Evolutionary conservation across 768 basidiomycete genomes (phyloP).

Genomic region (Roridomyces roridus): DNA sequence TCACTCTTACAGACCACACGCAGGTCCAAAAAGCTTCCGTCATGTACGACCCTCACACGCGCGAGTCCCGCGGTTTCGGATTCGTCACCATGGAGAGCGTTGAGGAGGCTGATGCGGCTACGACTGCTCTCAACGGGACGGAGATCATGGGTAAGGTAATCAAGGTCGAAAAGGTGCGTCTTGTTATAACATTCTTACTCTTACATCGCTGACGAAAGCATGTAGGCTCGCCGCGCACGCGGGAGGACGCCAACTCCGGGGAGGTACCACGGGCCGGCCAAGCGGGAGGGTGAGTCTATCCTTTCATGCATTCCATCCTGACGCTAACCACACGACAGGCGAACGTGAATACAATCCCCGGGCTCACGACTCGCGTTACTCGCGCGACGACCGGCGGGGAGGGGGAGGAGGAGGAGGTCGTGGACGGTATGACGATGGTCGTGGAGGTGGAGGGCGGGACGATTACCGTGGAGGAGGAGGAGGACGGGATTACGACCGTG

Average conservation of each 20-base stretch:
- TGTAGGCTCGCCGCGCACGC: background rate
- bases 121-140: slow-evolving; percentile 64
- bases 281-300: background rate
- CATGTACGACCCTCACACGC: slow-evolving; percentile 73
- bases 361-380: slow-evolving; percentile 14
- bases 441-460: background rate
- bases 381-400: background rate
- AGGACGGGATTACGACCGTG: background rate
- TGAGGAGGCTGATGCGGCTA: slow-evolving; percentile 74
- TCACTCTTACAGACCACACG: background rate
- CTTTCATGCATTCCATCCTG: background rate
- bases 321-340: no score
- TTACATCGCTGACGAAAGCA: background rate
- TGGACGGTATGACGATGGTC: background rate
- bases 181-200: background rate
- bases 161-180: slow-evolving; percentile 65
- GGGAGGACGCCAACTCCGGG: background rate
- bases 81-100: slow-evolving; percentile 71
- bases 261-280: background rate
- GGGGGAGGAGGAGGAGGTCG: no score
- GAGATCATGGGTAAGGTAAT: slow-evolving; percentile 70
- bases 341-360: background rate
- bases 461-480: background rate
- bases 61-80: slow-evolving; percentile 74
- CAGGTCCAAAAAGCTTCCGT: slow-evolving; percentile 76